Base-by-base conservation (phyloP, 2,329 filamentous ascomycete species). In the Pyricularia pennisetigena region DNA sequence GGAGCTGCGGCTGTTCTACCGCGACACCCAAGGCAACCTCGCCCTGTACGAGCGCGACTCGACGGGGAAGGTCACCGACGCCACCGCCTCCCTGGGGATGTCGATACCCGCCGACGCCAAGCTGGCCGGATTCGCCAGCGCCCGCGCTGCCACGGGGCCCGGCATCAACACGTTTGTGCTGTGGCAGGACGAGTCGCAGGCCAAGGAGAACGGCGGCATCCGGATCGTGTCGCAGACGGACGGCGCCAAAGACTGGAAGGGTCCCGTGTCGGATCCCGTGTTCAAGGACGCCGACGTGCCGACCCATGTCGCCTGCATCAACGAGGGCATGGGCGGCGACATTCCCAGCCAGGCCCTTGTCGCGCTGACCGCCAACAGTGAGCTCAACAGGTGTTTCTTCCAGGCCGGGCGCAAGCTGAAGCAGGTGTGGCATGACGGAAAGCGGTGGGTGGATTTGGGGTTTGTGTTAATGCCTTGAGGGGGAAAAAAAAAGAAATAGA, bases 81-180 rank as follows among this genome's bases (percentile, higher is more conserved):
- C 69, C 20, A 66, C 67, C 16, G n/a, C 62, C 65, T 20, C 41
- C 41, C 41, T 54, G 10, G 30, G 57, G 4, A 65, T 68, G 16
- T 65, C 67, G 26, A 70, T 74, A 2, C 72, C 72, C 14, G 63
- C 68, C 2, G 68, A 70, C 20, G 73, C 72, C 3, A 62, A 72
- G 9, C 71, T 73, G 65, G 71, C 69, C 29, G 73, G 69, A 12
- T 69, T 73, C 24, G 68, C 71, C 8, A 68, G 70, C 8, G 70
- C 68, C n/a, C 69, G 72, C 6, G 64, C 30, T 5, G 29, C 64
- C 20, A 12, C 12, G 9, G 57, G 57, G 57, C 57, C 57, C 23
- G 57, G 57, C 23, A 70, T 72, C 14, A 72, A 73, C 68, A 73
- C 71, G 3, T 72, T 71, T 67, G 68, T 74, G 20, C 59, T 73